phyloP scores from a whole-genome alignment of 2,329 filamentous ascomycete species.

The Colletotrichum coccodes region DNA sequence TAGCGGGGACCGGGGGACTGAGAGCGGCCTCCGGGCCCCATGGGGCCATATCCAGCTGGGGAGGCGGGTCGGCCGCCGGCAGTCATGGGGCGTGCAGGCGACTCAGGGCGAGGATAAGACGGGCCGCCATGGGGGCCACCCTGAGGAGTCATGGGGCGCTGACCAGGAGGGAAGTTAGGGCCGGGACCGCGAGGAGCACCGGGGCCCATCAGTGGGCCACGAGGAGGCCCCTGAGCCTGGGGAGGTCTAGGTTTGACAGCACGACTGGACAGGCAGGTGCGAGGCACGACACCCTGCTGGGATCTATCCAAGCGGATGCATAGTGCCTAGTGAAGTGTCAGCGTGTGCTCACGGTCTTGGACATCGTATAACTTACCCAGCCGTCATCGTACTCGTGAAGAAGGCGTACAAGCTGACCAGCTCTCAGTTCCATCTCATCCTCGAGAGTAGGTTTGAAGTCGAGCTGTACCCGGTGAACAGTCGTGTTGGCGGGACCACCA shows the following conservation, averaged over 20 bases:
- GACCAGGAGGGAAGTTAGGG: conserved; percentile 44
- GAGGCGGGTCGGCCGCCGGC: conserved; percentile 52
- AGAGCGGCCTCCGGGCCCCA: conserved; percentile 48
- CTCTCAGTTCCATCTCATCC: conserved; percentile 85
- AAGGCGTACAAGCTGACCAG: conserved; percentile 86
- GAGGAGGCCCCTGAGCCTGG: conserved; percentile 57
- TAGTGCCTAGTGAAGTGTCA: conserved; percentile 72
- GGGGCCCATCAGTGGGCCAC: conserved; percentile 65
- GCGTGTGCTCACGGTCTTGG: conserved; percentile 19
- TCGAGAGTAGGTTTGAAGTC: conserved; percentile 94
- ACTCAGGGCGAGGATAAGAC: conserved; percentile 45
- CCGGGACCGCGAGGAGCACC: conserved; percentile 43
- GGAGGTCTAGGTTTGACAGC: conserved; percentile 86
- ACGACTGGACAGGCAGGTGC: conserved; percentile 91
- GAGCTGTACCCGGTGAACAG: conserved; percentile 92
- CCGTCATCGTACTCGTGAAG: conserved; percentile 98
- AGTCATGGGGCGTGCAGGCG: conserved; percentile 45
- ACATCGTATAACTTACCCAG: conserved; percentile 75
- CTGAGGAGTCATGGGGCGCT: conserved; percentile 53
- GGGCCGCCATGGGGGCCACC: conserved; percentile 43
- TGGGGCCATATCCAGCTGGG: conserved; percentile 47
- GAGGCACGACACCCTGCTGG: conserved; percentile 90
- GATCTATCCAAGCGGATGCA: conserved; percentile 92
- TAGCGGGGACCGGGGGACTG: conserved; percentile 58
- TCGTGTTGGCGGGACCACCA: conserved; percentile 65